Evolutionary conservation across 164 flowering plant species (phyloP), one percentile per base, ranked within the genome.

Genomic region (Akebia trifoliata): DNA sequence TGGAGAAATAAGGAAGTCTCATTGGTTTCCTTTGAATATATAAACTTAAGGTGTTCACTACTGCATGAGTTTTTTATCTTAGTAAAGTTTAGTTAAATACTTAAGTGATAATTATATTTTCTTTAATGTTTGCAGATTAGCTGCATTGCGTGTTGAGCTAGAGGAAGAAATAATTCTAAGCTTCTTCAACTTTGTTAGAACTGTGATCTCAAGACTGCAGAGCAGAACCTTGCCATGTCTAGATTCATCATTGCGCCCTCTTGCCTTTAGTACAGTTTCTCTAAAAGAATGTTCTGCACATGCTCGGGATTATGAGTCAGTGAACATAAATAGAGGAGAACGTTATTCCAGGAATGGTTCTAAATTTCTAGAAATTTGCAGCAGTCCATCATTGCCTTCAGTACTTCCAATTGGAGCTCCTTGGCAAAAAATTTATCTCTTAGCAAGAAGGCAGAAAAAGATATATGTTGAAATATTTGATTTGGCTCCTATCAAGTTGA

Each of bases 351-450:
- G 24, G 8, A 57, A 57, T 54, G 43, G 49, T 66, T 64, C 71
- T 34, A 26, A 39, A 4, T 52, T 63, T 18, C 40, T 32, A 53
- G 71, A 63, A 34, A 60, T 56, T 59, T 26, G 49, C 5, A 52
- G 63, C 51, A 50, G 50, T 56, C 46, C 50, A 54, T 66, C 70
- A 31, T 65, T 87, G 21, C 87, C 92, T 57, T 67, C 69, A 52
- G 69, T 85, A n/a, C 73, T 82, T 68, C 97, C 97, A 32, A 83
- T 90, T 59, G 97, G 96, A 66, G 96, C 96, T 68, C 97, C 97
- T 52, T 86, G 99, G 93, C 99, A 94, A 74, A 68, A 86, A 63
- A 83, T 94, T 65, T 81, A 75, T 58, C 81, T 81, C 60, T 69
- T 85, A 62, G 90, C 97, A 11, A 72, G 81, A 75, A 77, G 78